These are phyloP conservation scores for Starmera dryadoides DNA, from an alignment of 805 yeast species.

Conservation along the genomic window DNA sequence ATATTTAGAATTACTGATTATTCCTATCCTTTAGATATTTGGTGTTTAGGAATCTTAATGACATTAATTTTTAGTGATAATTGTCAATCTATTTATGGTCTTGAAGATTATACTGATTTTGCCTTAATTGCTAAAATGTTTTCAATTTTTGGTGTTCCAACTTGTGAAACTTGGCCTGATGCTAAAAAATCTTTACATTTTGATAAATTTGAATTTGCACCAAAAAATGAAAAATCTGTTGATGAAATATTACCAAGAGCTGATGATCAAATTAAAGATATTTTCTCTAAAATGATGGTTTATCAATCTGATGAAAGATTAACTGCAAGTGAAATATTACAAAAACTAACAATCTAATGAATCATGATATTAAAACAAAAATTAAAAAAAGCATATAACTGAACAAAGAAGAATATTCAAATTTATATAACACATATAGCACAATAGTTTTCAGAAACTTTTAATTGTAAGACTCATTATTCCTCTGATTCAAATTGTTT, in stretches of 20 bases:
- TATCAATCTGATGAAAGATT: constrained; percentile 29
- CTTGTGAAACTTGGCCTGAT: constrained; percentile 34
- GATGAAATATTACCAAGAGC: constrained; percentile 29
- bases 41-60: constrained; percentile 63
- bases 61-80: constrained; percentile 41
- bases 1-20: constrained; percentile 54
- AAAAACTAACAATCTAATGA: neutral
- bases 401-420: neutral
- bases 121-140: constrained; percentile 49
- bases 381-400: neutral
- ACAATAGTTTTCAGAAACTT: no score
- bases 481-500: constrained; percentile 7
- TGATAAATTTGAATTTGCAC: constrained; percentile 22
- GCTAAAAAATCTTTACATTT: constrained; percentile 30
- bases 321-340: constrained; percentile 20
- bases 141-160: constrained; percentile 57
- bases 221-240: constrained; percentile 14
- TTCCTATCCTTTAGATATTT: constrained; percentile 51
- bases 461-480: no score
- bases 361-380: neutral
- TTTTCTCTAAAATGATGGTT: constrained; percentile 37
- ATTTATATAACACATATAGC: no score
- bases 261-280: constrained; percentile 10
- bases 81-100: constrained; percentile 30
- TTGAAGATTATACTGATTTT: constrained; percentile 45